These are phyloP conservation scores for Calycina herbarum DNA, from an alignment of 2,329 filamentous ascomycete genomes.

Conservation along the genomic window DNA sequence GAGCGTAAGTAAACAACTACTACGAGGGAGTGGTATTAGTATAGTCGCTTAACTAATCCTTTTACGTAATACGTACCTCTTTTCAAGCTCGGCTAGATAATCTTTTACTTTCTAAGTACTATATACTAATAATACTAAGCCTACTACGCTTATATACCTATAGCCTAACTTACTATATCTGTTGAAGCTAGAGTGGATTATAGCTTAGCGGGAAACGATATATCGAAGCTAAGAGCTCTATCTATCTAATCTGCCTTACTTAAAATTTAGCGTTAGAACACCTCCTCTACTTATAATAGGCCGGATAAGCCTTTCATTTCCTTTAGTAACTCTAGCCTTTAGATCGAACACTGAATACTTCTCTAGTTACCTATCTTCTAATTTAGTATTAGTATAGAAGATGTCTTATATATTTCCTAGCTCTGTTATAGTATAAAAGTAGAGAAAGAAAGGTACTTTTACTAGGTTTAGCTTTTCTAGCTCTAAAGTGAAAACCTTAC, in stretches of 20 bases:
- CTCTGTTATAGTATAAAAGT: too few species aligned
- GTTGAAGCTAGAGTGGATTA: not conserved
- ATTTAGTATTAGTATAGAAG: not conserved
- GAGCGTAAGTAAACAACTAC: not conserved
- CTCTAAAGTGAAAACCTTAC: too few species aligned
- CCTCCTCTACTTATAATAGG: not conserved
- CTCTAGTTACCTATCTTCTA: not conserved
- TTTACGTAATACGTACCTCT: not conserved
- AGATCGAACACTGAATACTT: not conserved
- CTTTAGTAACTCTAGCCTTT: not conserved
- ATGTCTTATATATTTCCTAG: not conserved
- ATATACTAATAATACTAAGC: not conserved
- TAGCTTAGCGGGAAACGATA: not conserved
- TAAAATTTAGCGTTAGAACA: not conserved
- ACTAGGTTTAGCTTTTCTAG: too few species aligned
- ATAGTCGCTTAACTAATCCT: not conserved
- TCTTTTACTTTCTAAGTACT: not conserved
- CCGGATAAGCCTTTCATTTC: not conserved
- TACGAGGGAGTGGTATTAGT: not conserved
- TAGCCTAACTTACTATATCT: not conserved
- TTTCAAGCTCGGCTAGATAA: not conserved
- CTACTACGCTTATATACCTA: not conserved
- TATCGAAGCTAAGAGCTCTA: not conserved
- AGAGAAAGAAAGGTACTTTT: too few species aligned
- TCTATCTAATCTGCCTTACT: not conserved